Evolutionary conservation across 768 basidiomycete genomes (phyloP), one percentile per base, ranked within the genome.

Genomic region (Boletales sp.): DNA sequence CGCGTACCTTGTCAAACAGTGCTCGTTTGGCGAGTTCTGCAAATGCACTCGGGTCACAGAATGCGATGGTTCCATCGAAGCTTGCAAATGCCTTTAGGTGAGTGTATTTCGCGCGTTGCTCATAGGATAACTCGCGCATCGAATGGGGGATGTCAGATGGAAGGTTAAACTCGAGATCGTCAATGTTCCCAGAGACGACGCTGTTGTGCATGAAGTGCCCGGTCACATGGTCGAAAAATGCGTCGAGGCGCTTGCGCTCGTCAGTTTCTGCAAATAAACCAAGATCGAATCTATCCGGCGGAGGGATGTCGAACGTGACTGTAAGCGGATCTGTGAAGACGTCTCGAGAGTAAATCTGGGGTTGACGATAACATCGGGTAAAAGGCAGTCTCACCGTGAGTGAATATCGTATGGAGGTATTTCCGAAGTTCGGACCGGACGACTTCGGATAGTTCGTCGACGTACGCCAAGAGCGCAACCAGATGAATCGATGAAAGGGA

Each of bases 391-490:
- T 42, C 21, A 63, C 60, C 61, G 5, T 61, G 60, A 33, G 13
- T 32, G 14, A 63, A 19, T 9, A 54, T n/a, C 0, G 60, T 61
- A n/a, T 63, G 60, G 1, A 61, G 57, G 44, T 61, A 57, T 17
- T 47, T 60, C 13, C 13, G 37, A 11, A 61, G 47, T 19, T 42
- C 51, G 8, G 38, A 47, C 13, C 40, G 50, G 1, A 43, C 49
- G 2, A 44, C 49, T 4, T 48, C 47, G 7, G 50, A 25, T 8
- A 54, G 15, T 15, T 47, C 45, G 31, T 60, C 57, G 11, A 53
- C 39, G 19, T 56, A 63, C 7, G 54, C 57, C 48, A 61, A 41
- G 31, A 43, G 1, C 9, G 57, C 35, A 4, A 44, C 19, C 4
- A 11, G 41, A 21, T 61, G 57, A 17, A 60, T 39, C 17, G 51